These are phyloP conservation scores for Quercus bicolor DNA, from an alignment of 306 rosid genomes.

Conservation along the genomic window DNA sequence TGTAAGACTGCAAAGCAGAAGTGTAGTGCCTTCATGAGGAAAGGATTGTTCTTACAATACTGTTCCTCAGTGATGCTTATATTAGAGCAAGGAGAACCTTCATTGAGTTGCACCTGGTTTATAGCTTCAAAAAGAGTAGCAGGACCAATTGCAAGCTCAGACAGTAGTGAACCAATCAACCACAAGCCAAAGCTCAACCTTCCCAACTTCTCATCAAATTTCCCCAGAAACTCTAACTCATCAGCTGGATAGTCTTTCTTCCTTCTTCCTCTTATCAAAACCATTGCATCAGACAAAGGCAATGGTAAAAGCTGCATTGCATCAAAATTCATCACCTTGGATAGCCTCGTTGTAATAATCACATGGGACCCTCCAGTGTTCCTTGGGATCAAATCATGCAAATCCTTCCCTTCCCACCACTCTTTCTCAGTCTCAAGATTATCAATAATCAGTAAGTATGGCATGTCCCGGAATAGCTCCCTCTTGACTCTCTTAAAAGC, in stretches of 20 bases:
- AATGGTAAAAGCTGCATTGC: constrained; percentile 60
- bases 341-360: constrained; percentile 59
- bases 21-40: constrained; percentile 63
- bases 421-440: constrained; percentile 82
- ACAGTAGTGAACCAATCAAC: constrained; percentile 64
- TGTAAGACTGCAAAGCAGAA: constrained; percentile 53
- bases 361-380: constrained; percentile 79
- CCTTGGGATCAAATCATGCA: constrained; percentile 75
- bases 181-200: constrained; percentile 71
- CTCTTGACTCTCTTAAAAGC: constrained; percentile 84
- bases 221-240: constrained; percentile 52
- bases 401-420: constrained; percentile 84
- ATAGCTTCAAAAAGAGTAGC: constrained; percentile 63
- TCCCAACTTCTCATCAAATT: constrained; percentile 62
- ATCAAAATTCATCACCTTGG: constrained; percentile 63
- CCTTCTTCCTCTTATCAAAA: constrained; percentile 68
- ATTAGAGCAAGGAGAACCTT: constrained; percentile 40
- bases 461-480: constrained; percentile 75
- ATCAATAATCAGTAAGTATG: constrained; percentile 75
- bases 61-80: constrained; percentile 61
- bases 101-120: constrained; percentile 49
- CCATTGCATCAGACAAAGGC: constrained; percentile 64
- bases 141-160: constrained; percentile 63
- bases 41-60: constrained; percentile 62
- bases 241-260: constrained; percentile 56